Conservation (phyloP, 2,329 filamentous ascomycete genomes). For the Aspergillus amoenus region DNA sequence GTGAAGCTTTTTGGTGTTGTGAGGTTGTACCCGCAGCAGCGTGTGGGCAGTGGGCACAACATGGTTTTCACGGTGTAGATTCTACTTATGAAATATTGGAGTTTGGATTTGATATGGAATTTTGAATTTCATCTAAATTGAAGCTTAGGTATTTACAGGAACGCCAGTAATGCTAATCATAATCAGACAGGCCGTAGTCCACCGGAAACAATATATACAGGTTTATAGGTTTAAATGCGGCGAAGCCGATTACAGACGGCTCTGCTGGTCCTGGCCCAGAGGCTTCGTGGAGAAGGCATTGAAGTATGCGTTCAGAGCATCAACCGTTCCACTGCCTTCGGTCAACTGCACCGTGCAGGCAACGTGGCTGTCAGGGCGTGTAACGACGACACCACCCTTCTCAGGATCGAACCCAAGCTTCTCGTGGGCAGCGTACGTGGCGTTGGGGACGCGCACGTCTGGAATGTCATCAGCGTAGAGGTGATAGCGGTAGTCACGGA, state of each 20-base stretch:
- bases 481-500: constrained; percentile 76
- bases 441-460: constrained; percentile 68
- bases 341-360: constrained; percentile 71
- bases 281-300: constrained; percentile 66
- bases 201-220: constrained; percentile 1
- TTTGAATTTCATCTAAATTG: constrained; percentile 2
- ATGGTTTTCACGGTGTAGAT: not conserved
- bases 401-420: constrained; percentile 80
- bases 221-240: not conserved
- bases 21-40: not conserved
- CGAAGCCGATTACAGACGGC: constrained; percentile 30
- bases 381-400: constrained; percentile 75
- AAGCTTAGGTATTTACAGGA: constrained; percentile 11
- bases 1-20: constrained; percentile 2
- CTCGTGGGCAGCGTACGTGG: constrained; percentile 73
- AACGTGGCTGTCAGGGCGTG: constrained; percentile 84
- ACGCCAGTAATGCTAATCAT: constrained; percentile 15
- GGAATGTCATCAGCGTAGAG: constrained; percentile 83
- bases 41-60: not conserved
- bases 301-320: constrained; percentile 83
- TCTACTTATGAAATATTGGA: not conserved
- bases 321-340: constrained; percentile 75
- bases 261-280: constrained; percentile 35
- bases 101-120: not conserved
- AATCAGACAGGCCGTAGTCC: not conserved